Percentiles rank a stretch among this genome's conserved stretches.
phyloP scores from a whole-genome alignment of 73 alveolate genomes.

The Paramecium octaurelia region DNA sequence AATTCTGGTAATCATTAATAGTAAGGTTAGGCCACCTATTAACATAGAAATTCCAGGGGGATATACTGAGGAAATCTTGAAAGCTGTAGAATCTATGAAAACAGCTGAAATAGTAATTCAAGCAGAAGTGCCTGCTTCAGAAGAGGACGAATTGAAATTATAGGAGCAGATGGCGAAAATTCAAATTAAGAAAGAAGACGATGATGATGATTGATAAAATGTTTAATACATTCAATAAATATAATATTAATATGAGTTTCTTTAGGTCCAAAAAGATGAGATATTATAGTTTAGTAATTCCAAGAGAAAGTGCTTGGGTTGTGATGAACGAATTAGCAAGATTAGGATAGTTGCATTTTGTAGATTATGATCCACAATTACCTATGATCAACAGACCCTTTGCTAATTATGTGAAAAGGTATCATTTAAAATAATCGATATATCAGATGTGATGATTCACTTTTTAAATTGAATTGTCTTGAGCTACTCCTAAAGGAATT shows the following conservation, averaged over 20 bases:
- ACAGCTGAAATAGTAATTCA: constrained; percentile 26
- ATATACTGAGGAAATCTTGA: constrained; percentile 23
- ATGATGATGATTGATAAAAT: constrained; percentile 25
- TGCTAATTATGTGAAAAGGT: constrained; percentile 47
- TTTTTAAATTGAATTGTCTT: constrained; percentile 50
- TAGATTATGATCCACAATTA: constrained; percentile 41
- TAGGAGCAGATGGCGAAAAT: neutral
- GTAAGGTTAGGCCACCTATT: constrained; percentile 30
- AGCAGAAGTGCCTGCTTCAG: constrained; percentile 1
- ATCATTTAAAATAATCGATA: neutral
- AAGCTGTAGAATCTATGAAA: constrained; percentile 2
- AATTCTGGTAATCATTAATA: constrained; percentile 5
- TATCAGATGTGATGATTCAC: constrained; percentile 76
- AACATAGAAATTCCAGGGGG: constrained; percentile 50
- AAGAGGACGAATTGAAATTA: neutral
- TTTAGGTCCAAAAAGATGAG: constrained; percentile 91
- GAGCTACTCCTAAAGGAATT: constrained; percentile 59
- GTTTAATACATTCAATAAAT: neutral
- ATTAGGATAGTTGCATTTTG: constrained; percentile 38
- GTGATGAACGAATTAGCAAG: constrained; percentile 85
- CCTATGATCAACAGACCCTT: constrained; percentile 28
- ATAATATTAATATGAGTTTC: constrained; percentile 67
- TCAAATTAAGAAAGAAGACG: constrained; percentile 7
- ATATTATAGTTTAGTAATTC: constrained; percentile 84
- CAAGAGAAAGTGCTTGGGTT: constrained; percentile 90